Evolutionary conservation across 1,284 basidiomycete species (phyloP).

Genomic region (Volvariella volvacea): DNA sequence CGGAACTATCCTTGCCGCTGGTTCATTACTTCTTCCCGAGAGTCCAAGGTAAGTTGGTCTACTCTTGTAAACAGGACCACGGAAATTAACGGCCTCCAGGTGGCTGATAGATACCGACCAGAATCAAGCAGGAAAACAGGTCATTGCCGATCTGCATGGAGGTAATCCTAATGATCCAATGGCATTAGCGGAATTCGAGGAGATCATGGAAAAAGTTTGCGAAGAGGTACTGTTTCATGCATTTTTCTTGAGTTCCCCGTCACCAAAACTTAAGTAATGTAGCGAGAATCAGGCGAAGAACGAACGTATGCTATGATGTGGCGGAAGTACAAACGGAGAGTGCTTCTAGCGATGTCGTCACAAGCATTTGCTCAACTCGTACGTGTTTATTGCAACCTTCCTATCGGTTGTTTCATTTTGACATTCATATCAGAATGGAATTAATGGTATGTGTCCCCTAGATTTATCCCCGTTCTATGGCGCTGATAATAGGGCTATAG

Average conservation of each 20-base stretch:
- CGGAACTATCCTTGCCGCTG: conserved; percentile 75
- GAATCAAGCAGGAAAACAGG: conserved; percentile 81
- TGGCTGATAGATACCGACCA: conserved; percentile 91
- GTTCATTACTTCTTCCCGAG: conserved; percentile 87
- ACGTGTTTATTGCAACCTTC: conserved; percentile 8
- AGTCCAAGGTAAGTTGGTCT: conserved; percentile 64
- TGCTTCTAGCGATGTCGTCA: conserved; percentile 95
- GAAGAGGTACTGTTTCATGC: conserved; percentile 54
- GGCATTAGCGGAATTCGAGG: conserved; percentile 83
- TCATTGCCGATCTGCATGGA: conserved; percentile 89
- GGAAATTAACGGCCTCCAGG: conserved; percentile 29
- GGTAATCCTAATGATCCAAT: conserved; percentile 68
- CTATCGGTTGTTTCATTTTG: too few species aligned
- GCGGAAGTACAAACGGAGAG: conserved; percentile 82
- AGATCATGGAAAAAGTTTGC: conserved; percentile 87
- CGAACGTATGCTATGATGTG: conserved; percentile 85
- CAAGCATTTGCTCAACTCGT: conserved; percentile 91
- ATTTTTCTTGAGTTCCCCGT: not conserved
- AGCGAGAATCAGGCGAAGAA: conserved; percentile 73
- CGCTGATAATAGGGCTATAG: conserved; percentile 30
- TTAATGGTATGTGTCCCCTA: conserved; percentile 62
- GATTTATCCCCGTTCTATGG: conserved; percentile 1
- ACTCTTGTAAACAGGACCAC: not conserved
- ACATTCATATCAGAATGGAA: conserved; percentile 70
- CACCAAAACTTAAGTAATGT: conserved; percentile 7